Conservation (phyloP, 441 rosid species). For the Arabidopsis hybrid region DNA sequence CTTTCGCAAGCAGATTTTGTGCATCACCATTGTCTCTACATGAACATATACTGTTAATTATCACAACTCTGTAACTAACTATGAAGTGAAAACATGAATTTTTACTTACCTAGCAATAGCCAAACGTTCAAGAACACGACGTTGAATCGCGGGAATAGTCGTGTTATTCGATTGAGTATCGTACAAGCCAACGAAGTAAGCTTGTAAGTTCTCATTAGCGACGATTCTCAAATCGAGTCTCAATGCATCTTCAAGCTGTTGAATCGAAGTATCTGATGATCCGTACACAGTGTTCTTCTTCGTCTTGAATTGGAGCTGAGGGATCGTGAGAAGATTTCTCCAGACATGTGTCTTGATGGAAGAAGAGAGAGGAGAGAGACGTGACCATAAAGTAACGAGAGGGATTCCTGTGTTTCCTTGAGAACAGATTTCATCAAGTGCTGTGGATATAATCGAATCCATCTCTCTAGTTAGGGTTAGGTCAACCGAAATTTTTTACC, state of each 20-base stretch:
- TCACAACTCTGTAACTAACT: too few relatives aligned
- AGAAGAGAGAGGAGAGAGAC: constrained; percentile 48
- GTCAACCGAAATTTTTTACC: constrained; percentile 4
- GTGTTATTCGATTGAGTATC: constrained; percentile 56
- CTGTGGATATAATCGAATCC: constrained; percentile 73
- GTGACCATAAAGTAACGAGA: constrained; percentile 57
- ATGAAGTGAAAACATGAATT: too few relatives aligned
- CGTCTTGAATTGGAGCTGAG: constrained; percentile 64
- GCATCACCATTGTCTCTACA: constrained; percentile 75
- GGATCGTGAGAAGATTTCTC: constrained; percentile 63
- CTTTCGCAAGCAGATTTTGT: constrained; percentile 82
- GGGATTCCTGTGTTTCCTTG: constrained; percentile 65
- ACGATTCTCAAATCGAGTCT: constrained; percentile 60
- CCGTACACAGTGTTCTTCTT: constrained; percentile 38
- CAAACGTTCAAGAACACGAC: constrained; percentile 74
- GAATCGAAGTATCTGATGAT: constrained; percentile 58
- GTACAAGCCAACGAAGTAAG: constrained; percentile 80
- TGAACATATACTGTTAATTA: too few relatives aligned
- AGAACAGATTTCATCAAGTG: constrained; percentile 79
- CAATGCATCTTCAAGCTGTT: constrained; percentile 65
- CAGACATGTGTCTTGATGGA: constrained; percentile 62
- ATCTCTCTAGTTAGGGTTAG: constrained; percentile 43
- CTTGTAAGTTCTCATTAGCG: constrained; percentile 73
- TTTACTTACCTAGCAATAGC: constrained; percentile 51
- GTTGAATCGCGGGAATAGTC: constrained; percentile 55